Evolutionary conservation across 2,329 filamentous ascomycete genomes (phyloP).

Genomic region (Aspergillus ustus): DNA sequence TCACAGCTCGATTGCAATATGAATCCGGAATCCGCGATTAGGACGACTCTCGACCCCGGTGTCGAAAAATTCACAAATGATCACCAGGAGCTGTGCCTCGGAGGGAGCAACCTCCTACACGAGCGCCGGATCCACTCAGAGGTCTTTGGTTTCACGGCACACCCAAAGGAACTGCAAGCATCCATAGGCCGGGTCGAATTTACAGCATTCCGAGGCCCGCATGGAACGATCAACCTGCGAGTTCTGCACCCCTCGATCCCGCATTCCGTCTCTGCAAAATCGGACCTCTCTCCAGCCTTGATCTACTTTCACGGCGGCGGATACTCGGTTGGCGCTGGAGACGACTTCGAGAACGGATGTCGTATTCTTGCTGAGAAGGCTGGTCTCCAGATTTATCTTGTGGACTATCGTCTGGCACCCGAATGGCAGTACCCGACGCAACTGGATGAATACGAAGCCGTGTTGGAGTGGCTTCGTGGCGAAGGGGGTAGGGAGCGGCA

Average conservation of each 20-base stretch:
- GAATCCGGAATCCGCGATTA: background rate
- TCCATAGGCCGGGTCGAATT: constrained; percentile 38
- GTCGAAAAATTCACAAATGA: background rate
- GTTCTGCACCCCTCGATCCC: constrained; percentile 35
- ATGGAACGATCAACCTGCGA: constrained; percentile 41
- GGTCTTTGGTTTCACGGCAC: background rate
- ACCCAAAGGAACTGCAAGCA: constrained; percentile 12
- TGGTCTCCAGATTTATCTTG: constrained; percentile 34
- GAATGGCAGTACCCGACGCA: constrained; percentile 39
- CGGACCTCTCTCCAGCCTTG: constrained; percentile 26
- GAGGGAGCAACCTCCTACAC: background rate
- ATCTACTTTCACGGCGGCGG: constrained; percentile 47
- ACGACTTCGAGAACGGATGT: constrained; percentile 46
- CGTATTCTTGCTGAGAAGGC: constrained; percentile 36
- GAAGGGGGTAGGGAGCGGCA: constrained; percentile 33
- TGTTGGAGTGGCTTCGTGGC: constrained; percentile 25
- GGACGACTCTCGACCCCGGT: background rate
- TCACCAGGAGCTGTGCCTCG: background rate
- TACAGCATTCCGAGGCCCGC: constrained; percentile 36
- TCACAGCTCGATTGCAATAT: background rate
- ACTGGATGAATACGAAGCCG: constrained; percentile 39
- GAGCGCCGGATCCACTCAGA: constrained; percentile 8
- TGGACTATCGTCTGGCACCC: constrained; percentile 42
- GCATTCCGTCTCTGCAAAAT: constrained; percentile 19
- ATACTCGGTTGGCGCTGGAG: constrained; percentile 44